Evolutionary conservation across 2,329 filamentous ascomycete species (phyloP).

Genomic region (Bipolaris zeicola): DNA sequence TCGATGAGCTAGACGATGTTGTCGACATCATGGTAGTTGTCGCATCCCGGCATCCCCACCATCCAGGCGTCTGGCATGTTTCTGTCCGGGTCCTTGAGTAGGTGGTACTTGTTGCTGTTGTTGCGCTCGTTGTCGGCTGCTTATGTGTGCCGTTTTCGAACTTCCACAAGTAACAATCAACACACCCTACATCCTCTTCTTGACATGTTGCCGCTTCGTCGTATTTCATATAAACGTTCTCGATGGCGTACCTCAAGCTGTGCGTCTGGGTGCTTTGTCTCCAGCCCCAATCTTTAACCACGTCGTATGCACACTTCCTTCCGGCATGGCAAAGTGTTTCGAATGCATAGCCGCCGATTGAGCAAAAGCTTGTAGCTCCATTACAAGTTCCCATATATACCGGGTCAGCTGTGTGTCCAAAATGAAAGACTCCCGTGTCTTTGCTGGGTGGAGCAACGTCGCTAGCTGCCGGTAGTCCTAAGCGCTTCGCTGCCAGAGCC

Average conservation of each 20-base stretch:
- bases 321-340: conserved; percentile 46
- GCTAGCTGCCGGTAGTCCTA: conserved; percentile 38
- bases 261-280: conserved; percentile 42
- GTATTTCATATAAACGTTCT: conserved; percentile 44
- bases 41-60: conserved; percentile 47
- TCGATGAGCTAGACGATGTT: conserved; percentile 28
- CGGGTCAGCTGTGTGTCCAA: conserved; percentile 45
- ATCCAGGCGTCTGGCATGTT: conserved; percentile 46
- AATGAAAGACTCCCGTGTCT: conserved; percentile 45
- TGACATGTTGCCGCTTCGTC: conserved; percentile 41
- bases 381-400: conserved; percentile 48
- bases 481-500: conserved; percentile 41
- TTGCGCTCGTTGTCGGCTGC: conserved; percentile 30
- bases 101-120: conserved; percentile 32
- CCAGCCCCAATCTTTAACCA: conserved; percentile 47
- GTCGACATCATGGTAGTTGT: conserved; percentile 35
- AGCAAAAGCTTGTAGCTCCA: conserved; percentile 43
- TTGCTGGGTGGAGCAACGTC: conserved; percentile 39
- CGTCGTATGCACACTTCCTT: conserved; percentile 44
- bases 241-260: conserved; percentile 42
- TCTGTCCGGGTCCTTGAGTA: conserved; percentile 39
- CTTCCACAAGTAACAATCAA: conserved; percentile 47
- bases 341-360: conserved; percentile 45
- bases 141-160: conserved; percentile 45
- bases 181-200: conserved; percentile 43